These are phyloP conservation scores for Colletotrichum eleusines DNA, from an alignment of 2,329 filamentous ascomycete genomes.

Conservation along the genomic window DNA sequence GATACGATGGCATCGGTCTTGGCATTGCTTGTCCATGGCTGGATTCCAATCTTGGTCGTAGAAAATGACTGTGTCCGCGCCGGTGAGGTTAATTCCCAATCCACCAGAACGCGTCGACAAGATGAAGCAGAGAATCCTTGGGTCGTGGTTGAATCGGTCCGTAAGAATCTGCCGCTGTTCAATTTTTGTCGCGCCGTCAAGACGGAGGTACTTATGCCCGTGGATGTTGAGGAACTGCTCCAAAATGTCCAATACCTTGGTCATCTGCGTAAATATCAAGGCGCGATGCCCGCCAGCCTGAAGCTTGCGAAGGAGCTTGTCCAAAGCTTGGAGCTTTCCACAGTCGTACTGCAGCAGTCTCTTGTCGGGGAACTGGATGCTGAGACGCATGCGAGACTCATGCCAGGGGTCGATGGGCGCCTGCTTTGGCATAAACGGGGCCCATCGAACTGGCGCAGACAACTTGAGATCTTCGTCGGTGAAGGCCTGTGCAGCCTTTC, in stretches of 20 bases:
- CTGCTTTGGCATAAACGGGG: slow-evolving; percentile 68
- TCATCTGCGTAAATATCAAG: slow-evolving; percentile 99
- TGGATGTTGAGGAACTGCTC: slow-evolving; percentile 99
- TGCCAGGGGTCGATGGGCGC: slow-evolving; percentile 85
- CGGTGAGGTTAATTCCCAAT: slow-evolving; percentile 94
- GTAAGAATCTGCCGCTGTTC: slow-evolving; percentile 96
- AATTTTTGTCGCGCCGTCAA: slow-evolving; percentile 96
- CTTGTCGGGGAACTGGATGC: slow-evolving; percentile 97
- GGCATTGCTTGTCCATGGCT: slow-evolving; percentile 99
- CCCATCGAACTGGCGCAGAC: slow-evolving; percentile 67
- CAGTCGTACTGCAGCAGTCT: slow-evolving; percentile 97
- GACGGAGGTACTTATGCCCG: slow-evolving; percentile 93
- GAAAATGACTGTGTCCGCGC: slow-evolving; percentile 97
- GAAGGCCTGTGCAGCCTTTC: slow-evolving; percentile 68
- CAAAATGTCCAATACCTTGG: slow-evolving; percentile 95
- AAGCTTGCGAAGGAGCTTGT: slow-evolving; percentile 85
- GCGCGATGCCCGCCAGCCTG: slow-evolving; percentile 93
- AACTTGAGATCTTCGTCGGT: slow-evolving; percentile 68
- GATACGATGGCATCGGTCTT: slow-evolving; percentile 96
- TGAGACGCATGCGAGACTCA: slow-evolving; percentile 89
- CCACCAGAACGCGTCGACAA: slow-evolving; percentile 94
- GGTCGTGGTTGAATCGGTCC: slow-evolving; percentile 96
- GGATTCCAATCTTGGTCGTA: slow-evolving; percentile 99
- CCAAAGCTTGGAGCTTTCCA: slow-evolving; percentile 92
- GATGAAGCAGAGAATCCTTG: slow-evolving; percentile 93